Evolutionary conservation across 495 filamentous ascomycete species (phyloP), one percentile per base, ranked within the genome.

Genomic region (Penicillium soppii): DNA sequence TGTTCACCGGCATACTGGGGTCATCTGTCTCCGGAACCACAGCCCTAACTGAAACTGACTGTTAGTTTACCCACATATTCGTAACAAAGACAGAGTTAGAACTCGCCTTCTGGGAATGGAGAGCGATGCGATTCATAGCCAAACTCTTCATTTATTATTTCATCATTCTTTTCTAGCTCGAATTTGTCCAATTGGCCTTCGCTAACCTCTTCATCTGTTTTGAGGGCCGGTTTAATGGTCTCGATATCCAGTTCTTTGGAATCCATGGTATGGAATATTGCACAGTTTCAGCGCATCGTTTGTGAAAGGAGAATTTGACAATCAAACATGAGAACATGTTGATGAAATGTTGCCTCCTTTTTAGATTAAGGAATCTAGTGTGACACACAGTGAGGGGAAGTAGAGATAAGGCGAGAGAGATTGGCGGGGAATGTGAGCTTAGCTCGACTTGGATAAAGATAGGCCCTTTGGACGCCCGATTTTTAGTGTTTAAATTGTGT

Each of bases 21-120:
- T 71, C 66, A 52, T 85, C 82, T 52, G 64, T 68, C 35, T 66
- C 68, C 3, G 68, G 63, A 8, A 67, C 68, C 10, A 71, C 66
- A 30, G 66, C 64, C 36, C 68, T 59, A 10, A 66, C 66, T 69
- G 20, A 27, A 5, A 22, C n/a, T 15, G 12, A 16, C 48, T 19
- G 9, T 50, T 25, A 43, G 38, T 25, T 10, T 7, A n/a, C 5
- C 9, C 5, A 42, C 12, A 38, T 16, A 15, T 21, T 19, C 17
- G 19, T 26, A 26, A 16, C n/a, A n/a, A n/a, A 16, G 3, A 19
- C 1, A 22, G 15, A 38, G 8, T 6, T 16, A 13, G 33, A 35
- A 61, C 58, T 51, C 42, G 55, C 66, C 72, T 52, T 77, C 71
- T 21, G 66, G 49, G 25, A 69, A 71, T 25, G 68, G 64, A 17